Conservation (phyloP, 805 yeast genomes). For the Schwanniomyces pseudopolymorphus region DNA sequence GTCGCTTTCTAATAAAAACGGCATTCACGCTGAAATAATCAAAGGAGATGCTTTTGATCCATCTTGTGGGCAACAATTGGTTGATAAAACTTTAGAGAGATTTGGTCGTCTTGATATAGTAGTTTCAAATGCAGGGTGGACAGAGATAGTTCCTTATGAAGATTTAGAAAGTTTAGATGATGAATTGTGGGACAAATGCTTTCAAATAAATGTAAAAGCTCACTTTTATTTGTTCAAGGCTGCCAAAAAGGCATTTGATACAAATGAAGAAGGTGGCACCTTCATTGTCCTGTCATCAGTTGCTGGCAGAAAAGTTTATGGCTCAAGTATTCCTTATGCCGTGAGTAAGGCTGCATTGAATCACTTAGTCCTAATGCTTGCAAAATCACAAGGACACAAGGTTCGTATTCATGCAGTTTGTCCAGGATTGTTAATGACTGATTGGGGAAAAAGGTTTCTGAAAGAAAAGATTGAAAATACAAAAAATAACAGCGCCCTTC, state of each 20-base stretch:
- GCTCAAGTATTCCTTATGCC: conserved; percentile 28
- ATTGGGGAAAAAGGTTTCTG: conserved; percentile 25
- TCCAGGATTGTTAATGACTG: conserved; percentile 31
- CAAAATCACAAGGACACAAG: conserved; percentile 34
- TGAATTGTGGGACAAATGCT: conserved; percentile 7
- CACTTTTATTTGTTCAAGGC: conserved; percentile 11
- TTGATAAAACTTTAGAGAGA: conserved; percentile 3
- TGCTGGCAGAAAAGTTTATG: conserved; percentile 25
- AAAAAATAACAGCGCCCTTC: conserved; percentile 16
- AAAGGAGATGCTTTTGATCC: background rate
- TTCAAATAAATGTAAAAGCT: conserved; percentile 11
- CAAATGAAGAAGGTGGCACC: conserved; percentile 38
- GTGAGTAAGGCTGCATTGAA: conserved; percentile 38
- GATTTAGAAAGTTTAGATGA: conserved; percentile 11
- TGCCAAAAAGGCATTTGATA: conserved; percentile 15
- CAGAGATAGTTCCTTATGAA: conserved; percentile 4
- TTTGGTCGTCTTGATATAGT: conserved; percentile 12
- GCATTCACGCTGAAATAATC: background rate
- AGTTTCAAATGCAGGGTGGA: conserved; percentile 15
- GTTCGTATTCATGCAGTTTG: conserved; percentile 39
- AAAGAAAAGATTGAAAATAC: conserved; percentile 12
- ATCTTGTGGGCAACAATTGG: background rate
- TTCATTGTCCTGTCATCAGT: conserved; percentile 30
- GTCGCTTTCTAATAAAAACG: background rate
- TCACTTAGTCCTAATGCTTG: conserved; percentile 35